Percentiles rank a stretch among this genome's conserved stretches.
Evolutionary conservation across 2,329 filamentous ascomycete genomes (phyloP).

Genomic region (Lasiodiplodia hormozganensis): DNA sequence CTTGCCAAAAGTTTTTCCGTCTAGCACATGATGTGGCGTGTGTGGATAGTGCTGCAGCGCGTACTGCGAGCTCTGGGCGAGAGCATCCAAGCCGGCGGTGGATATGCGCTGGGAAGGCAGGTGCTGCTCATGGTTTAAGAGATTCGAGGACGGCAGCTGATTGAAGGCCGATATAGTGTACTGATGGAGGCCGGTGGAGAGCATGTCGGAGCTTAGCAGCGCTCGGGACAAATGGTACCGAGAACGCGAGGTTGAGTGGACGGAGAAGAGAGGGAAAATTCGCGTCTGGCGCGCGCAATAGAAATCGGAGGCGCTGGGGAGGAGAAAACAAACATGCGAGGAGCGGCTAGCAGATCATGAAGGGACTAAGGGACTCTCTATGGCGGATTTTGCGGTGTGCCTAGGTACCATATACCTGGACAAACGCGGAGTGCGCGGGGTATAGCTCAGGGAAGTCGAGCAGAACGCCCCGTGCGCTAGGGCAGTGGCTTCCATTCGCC

Average conservation of each 20-base stretch:
- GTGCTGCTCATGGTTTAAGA: slow-evolving; percentile 64
- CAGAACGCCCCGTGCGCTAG: slow-evolving; percentile 29
- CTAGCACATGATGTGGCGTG: slow-evolving; percentile 42
- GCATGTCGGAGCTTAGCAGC: slow-evolving; percentile 37
- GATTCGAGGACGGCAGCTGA: slow-evolving; percentile 59
- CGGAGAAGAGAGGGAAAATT: slow-evolving; percentile 25
- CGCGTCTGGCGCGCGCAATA: slow-evolving; percentile 18
- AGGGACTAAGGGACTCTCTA: slow-evolving; percentile 13
- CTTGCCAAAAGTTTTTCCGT: slow-evolving; percentile 48
- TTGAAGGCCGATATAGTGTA: slow-evolving; percentile 43
- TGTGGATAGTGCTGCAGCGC: slow-evolving; percentile 64
- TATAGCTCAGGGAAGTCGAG: slow-evolving; percentile 40
- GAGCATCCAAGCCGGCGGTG: slow-evolving; percentile 66
- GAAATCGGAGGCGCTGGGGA: slow-evolving; percentile 11
- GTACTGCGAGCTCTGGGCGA: slow-evolving; percentile 76
- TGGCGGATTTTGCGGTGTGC: slow-evolving; percentile 38
- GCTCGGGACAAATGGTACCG: slow-evolving; percentile 24
- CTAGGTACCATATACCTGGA: slow-evolving; percentile 46
- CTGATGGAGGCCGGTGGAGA: slow-evolving; percentile 49
- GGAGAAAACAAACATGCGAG: slow-evolving; percentile 23
- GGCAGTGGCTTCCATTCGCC: slow-evolving; percentile 21
- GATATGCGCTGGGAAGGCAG: slow-evolving; percentile 48
- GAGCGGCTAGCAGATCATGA: slow-evolving; percentile 9
- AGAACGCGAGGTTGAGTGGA: slow-evolving; percentile 17
- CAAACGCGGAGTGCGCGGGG: slow-evolving; percentile 42